Base-by-base conservation (phyloP, 495 filamentous ascomycete species). In the Trichoderma virens region DNA sequence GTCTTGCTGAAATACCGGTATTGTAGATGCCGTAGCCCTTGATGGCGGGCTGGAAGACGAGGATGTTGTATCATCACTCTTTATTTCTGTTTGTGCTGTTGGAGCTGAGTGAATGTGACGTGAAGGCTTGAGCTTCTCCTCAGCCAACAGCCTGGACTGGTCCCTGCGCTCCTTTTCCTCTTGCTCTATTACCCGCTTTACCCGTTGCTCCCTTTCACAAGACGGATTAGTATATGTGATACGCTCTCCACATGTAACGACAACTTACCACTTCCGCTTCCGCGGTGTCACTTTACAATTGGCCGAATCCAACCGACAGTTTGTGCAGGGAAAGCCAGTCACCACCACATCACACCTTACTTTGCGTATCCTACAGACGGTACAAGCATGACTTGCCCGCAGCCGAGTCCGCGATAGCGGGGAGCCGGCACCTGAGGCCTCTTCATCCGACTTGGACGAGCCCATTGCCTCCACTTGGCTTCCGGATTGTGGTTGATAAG, bases 401-500 rank as follows among this genome's bases (percentile, higher is more conserved):
- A 56, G 51, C 25, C 51, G 51, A 23, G 51, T 27, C 9, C 51
- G 51, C 27, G 25, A 31, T 2, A 56, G 51, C 25, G 51, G 51
- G 2, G 51, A 27, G 13, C 51, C 20, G 23, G 51, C 11, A 13
- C 34, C 34, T 18, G 51, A 30, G 3, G 51, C 14, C 9, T 56
- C 51, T 14, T 27, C 51, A 2, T 56, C 51, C 9, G 51, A 27
- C 8, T 56, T 56, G 51, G 51, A 56, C 4, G 51, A 56, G 11
- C 25, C 51, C 51, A 56, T 56, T 18, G 51, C 51, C 45, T 56
- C 51, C 51, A 18, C 25, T 56, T 27, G 51, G 27, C 51, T 56
- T 28, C 27, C 9, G 20, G 23, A 13, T 35, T 35, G 51, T 56
- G 51, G 6, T 8, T 23, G 43, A 47, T 16, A 47, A 9, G 16